phyloP scores from a whole-genome alignment of 345 rosid species.

The Rhodamnia rubescens region DNA sequence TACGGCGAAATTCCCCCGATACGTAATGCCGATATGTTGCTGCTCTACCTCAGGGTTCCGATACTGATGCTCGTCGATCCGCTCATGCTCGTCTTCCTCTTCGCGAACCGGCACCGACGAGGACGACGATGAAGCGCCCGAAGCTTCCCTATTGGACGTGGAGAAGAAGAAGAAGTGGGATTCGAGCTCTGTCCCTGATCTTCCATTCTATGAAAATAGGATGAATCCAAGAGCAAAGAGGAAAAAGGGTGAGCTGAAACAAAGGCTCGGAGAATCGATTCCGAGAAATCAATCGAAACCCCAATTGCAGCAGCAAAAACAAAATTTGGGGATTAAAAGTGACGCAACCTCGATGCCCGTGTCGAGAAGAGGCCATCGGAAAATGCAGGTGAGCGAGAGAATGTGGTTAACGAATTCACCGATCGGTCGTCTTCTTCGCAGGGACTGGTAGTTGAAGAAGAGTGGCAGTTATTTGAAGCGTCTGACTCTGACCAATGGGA shows the following conservation, averaged over 20 bases:
- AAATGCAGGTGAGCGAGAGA: neutral
- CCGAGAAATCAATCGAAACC: neutral
- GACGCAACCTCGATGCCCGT: neutral
- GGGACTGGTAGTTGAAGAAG: conserved; percentile 16
- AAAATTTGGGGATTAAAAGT: neutral
- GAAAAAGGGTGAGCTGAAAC: neutral
- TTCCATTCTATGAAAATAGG: conserved; percentile 18
- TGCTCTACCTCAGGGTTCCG: conserved; percentile 30
- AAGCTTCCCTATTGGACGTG: neutral
- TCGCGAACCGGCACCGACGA: conserved; percentile 28
- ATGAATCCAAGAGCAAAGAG: neutral
- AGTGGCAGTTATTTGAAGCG: neutral
- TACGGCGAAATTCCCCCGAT: conserved; percentile 15
- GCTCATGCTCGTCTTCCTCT: conserved; percentile 27
- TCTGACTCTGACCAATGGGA: neutral
- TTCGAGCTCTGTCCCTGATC: conserved; percentile 30
- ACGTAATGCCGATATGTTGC: conserved; percentile 25
- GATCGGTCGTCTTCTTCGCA: conserved; percentile 14
- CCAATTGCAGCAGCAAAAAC: neutral
- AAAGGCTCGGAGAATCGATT: neutral
- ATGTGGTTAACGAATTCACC: conserved; percentile 9
- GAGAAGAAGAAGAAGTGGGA: neutral
- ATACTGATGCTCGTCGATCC: conserved; percentile 10
- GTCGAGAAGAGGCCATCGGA: conserved; percentile 14
- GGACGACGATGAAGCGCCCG: conserved; percentile 12